These are phyloP conservation scores for Glomus cerebriforme DNA, from an alignment of 192 early-diverging fungal genomes.

Conservation along the genomic window DNA sequence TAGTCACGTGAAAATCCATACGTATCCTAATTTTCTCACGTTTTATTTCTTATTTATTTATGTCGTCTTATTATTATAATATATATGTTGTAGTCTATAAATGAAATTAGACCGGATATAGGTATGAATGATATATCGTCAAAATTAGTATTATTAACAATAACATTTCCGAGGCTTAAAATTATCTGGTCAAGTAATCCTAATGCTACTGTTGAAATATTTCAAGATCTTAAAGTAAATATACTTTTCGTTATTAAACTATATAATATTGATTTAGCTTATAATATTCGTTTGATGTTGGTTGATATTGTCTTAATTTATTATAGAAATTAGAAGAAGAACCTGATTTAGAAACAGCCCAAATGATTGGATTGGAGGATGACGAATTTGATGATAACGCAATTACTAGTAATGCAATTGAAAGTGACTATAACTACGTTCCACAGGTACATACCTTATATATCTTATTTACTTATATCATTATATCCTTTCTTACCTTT, in stretches of 20 bases:
- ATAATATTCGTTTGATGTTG: too few species aligned
- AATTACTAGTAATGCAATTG: conserved; percentile 40
- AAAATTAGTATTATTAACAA: conserved; percentile 72
- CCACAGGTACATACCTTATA: conserved; percentile 54
- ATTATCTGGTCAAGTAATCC: conserved; percentile 89
- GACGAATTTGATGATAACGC: conserved; percentile 60
- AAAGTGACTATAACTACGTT: conserved; percentile 67
- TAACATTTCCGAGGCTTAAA: conserved; percentile 83
- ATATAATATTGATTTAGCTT: too few species aligned
- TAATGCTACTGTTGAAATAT: conserved; percentile 83
- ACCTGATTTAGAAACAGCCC: conserved; percentile 70
- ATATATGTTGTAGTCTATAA: conserved; percentile 40
- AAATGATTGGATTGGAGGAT: conserved; percentile 69
- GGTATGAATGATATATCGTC: conserved; percentile 64
- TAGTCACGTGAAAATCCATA: too few species aligned
- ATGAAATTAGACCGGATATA: conserved; percentile 57
- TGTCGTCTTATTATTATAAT: conserved; percentile 13
- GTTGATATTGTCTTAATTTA: conserved; percentile 24
- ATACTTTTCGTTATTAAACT: too few species aligned
- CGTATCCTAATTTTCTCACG: too few species aligned
- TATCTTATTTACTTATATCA: background rate
- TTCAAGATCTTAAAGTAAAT: conserved; percentile 84
- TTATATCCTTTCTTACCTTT: background rate
- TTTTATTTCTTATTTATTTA: too few species aligned
- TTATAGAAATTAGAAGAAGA: conserved; percentile 71